Evolutionary conservation across 768 basidiomycete genomes (phyloP).

Genomic region (Jaapia argillacea): DNA sequence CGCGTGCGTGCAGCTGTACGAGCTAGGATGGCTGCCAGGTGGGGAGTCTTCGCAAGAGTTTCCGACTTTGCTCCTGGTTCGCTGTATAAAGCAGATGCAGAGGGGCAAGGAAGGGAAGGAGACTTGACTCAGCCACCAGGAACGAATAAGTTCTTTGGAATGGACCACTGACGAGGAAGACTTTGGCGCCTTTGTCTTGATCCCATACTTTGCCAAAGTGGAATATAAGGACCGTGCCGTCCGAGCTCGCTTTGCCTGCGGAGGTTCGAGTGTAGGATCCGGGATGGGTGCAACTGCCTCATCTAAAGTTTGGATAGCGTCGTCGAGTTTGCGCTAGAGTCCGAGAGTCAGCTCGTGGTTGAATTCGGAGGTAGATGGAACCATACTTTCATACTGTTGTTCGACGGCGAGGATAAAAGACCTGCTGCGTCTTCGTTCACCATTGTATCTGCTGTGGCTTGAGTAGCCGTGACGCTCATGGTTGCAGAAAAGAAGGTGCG

Average conservation of each 20-base stretch:
- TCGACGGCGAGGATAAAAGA: too few relatives aligned
- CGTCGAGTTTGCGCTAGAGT: slow-evolving; percentile 70
- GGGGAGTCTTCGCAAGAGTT: slow-evolving; percentile 46
- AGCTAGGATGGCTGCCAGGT: slow-evolving; percentile 61
- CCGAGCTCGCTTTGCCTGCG: slow-evolving; percentile 44
- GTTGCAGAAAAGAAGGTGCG: too few relatives aligned
- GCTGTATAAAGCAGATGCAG: slow-evolving; percentile 11
- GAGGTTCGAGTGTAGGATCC: slow-evolving; percentile 19
- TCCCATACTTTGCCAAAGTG: slow-evolving; percentile 69
- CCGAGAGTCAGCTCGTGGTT: too few relatives aligned
- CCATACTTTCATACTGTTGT: too few relatives aligned
- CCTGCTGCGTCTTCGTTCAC: too few relatives aligned
- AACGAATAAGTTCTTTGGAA: not conserved
- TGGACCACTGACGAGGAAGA: slow-evolving; percentile 15
- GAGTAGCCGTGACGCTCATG: too few relatives aligned
- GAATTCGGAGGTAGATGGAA: too few relatives aligned
- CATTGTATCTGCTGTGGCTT: too few relatives aligned
- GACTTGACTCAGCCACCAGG: not conserved
- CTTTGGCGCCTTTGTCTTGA: slow-evolving; percentile 39
- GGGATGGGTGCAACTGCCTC: slow-evolving; percentile 37
- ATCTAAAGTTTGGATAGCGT: slow-evolving; percentile 67
- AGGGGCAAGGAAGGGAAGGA: slow-evolving; percentile 2
- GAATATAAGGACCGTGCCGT: slow-evolving; percentile 60
- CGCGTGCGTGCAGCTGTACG: slow-evolving; percentile 50
- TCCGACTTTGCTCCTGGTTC: slow-evolving; percentile 9